Percentiles rank a stretch among this genome's conserved stretches.
Conservation (phyloP, 805 yeast species). For the Barnettozyma siamensis region DNA sequence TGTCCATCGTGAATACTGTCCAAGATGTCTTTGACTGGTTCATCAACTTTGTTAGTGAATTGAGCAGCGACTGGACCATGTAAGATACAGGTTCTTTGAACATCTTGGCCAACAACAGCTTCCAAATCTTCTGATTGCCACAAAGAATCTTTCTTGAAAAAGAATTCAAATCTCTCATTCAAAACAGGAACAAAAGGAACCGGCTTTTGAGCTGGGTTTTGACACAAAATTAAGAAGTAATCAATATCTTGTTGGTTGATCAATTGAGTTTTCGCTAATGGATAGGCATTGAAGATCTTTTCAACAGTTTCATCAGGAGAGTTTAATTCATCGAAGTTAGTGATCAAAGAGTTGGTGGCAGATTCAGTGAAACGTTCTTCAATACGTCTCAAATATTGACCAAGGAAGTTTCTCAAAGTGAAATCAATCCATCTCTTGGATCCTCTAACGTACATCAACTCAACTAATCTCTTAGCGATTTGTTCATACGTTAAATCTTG, state of each 20-base stretch:
- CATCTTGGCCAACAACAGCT: slow-evolving; percentile 93
- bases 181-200: slow-evolving; percentile 96
- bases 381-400: slow-evolving; percentile 83
- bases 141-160: slow-evolving; percentile 96
- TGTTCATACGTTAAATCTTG: slow-evolving; percentile 95
- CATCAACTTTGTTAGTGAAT: slow-evolving; percentile 79
- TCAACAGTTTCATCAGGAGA: slow-evolving; percentile 59
- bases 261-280: slow-evolving; percentile 73
- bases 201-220: slow-evolving; percentile 87
- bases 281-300: slow-evolving; percentile 59
- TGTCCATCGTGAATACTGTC: slow-evolving; percentile 90
- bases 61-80: slow-evolving; percentile 99
- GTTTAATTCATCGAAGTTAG: slow-evolving; percentile 62
- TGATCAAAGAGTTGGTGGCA: slow-evolving; percentile 62
- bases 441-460: slow-evolving; percentile 76
- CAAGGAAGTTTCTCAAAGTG: slow-evolving; percentile 80
- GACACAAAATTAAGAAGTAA: slow-evolving; percentile 77
- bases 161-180: slow-evolving; percentile 90
- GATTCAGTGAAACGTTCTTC: slow-evolving; percentile 86
- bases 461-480: slow-evolving; percentile 81
- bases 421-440: slow-evolving; percentile 83
- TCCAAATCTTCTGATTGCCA: slow-evolving; percentile 99
- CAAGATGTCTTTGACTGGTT: slow-evolving; percentile 87
- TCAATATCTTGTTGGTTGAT: slow-evolving; percentile 95
- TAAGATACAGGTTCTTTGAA: slow-evolving; percentile 96